Evolutionary conservation across 305 asterid genomes (phyloP), one percentile per base, ranked within the genome.

Genomic region (Nicotiana rustica): DNA sequence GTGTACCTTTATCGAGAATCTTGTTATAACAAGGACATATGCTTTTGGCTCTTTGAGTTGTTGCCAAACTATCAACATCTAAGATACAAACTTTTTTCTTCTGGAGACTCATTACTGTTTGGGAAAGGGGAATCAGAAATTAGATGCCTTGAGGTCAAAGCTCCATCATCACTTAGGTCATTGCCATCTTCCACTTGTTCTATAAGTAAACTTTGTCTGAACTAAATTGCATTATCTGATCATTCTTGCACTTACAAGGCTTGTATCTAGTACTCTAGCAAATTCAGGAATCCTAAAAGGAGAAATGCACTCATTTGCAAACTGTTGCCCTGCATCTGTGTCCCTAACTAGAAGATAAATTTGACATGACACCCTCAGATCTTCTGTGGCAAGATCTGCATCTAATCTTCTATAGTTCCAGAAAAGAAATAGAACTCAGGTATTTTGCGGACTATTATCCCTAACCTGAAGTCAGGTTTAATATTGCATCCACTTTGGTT

Each of bases 31-130:
- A 4, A 13, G 60, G 5, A 14, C 18, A 55, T 14, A 41, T 25
- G 15, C 9, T 64, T 64, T 21, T 64, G 12, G 5, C 69, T 64
- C 29, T 62, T 21, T 2, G 4, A 65, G 41, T 13, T 13, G 10
- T 64, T 64, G 38, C 41, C 70, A 65, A 29, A 65, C 13, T 65
- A 21, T 65, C 36, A 65, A 65, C 2, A 41, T 13, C 60, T 55
- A 55, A 55, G 17, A 12, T 29, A 29, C 70, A 13, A 41, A 65
- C 31, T 25, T 29, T 65, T 29, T 29, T 65, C 70, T 65, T 65
- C 41, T 65, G 70, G 70, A 17, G 70, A 65, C 33, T 65, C 70
- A 13, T 65, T 64, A 21, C 36, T 64, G 36, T 64, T 64, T 65
- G 41, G 18, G 18, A 65, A 41, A 65, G 70, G 18, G 41, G 33